phyloP scores from a whole-genome alignment of 2,329 filamentous ascomycete species.

The Anthostomella pinea region DNA sequence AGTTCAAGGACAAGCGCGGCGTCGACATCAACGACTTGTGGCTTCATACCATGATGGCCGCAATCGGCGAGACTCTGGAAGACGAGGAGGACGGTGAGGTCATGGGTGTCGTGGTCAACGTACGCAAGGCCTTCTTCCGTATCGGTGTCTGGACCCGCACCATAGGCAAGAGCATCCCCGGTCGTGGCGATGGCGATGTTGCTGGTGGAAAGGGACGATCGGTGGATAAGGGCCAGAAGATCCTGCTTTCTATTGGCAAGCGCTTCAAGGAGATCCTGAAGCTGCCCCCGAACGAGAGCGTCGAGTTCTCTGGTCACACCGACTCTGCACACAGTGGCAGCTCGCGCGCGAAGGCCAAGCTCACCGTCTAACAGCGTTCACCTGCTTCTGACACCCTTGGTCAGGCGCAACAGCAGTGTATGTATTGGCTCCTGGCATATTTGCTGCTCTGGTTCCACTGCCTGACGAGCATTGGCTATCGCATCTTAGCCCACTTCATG shows the following conservation, averaged over 20 bases:
- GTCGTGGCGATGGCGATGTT: constrained; percentile 69
- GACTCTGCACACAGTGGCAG: constrained; percentile 91
- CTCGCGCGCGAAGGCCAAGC: constrained; percentile 94
- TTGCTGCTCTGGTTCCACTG: too few relatives aligned
- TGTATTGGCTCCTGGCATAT: too few relatives aligned
- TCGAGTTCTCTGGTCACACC: constrained; percentile 97
- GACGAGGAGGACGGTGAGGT: constrained; percentile 92
- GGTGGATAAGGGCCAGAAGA: constrained; percentile 78
- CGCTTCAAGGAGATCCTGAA: constrained; percentile 92
- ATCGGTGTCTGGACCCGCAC: constrained; percentile 97
- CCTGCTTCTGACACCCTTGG: too few relatives aligned
- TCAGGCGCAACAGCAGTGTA: too few relatives aligned
- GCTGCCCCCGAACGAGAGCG: constrained; percentile 69
- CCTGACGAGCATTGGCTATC: too few relatives aligned
- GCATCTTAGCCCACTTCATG: too few relatives aligned
- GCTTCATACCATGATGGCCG: constrained; percentile 94
- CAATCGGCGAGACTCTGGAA: constrained; percentile 97
- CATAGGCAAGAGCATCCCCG: constrained; percentile 78
- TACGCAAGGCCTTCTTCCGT: constrained; percentile 96
- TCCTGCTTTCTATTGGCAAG: constrained; percentile 78
- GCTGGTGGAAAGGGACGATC: constrained; percentile 75
- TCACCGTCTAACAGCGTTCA: constrained; percentile 61
- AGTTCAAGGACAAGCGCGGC: constrained; percentile 92
- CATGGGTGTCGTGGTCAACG: constrained; percentile 99
- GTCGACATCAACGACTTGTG: constrained; percentile 93